Base-by-base conservation (phyloP, 768 basidiomycete genomes). In the Xerocomus brunneocitrinus region DNA sequence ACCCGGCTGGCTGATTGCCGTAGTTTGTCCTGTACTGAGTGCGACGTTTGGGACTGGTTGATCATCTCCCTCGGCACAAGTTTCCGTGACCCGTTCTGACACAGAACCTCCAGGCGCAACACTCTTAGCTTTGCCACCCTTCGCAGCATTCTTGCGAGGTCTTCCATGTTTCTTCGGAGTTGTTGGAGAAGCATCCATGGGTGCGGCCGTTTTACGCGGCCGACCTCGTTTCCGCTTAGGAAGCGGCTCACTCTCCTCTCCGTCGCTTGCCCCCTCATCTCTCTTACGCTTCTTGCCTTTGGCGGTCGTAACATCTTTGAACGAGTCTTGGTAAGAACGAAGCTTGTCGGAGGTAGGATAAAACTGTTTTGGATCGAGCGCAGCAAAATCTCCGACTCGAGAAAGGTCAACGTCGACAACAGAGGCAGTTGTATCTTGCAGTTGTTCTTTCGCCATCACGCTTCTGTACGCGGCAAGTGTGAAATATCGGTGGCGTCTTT, bases 401-500 rank as follows among this genome's bases (percentile, higher is more conserved):
- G 71, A 68, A 35, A 82, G 59, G 62, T 87, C 79, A 34, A 78
- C 63, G 34, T 79, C 72, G 19, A 66, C 56, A 56, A 77, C 76
- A 3, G 74, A 73, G 5, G 73, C 71, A 39, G 71, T 67, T 4
- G 70, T 60, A 49, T 79, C 76, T 60, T 86, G 81, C 25, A 93
- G 75, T 8, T 80, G 79, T 67, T 93, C 89, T 42, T 76, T 74
- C 2, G 74, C 71, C 45, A 92, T 78, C 31, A 91, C 74, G 30
- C 74, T 67, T 30, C 74, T 78, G 69, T 89, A 95, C 30, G 84
- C 81, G 2, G 79, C 76, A 41, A 87, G 67, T 0, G 90, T 89
- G 72, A 83, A 94, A 64, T 91, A 91, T 57, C 91, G 79, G 66
- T 91, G 83, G 24, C 91, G 86, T 28, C 92, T 85, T 71, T 98